Base-by-base conservation (phyloP, 495 filamentous ascomycete genomes). In the Hyphodiscus hymeniophilus region DNA sequence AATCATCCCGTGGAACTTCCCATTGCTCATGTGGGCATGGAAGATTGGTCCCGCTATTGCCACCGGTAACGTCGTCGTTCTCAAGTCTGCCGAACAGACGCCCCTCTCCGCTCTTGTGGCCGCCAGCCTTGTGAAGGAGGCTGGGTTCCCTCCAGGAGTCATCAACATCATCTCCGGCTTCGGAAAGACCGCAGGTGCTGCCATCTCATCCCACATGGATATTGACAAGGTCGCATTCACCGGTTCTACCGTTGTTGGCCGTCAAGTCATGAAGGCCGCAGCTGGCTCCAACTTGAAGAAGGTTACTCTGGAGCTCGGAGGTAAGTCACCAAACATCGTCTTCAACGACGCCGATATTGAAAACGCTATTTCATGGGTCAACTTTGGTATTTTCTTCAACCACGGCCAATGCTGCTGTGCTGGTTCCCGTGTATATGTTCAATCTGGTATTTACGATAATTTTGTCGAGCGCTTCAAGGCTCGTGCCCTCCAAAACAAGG, bases 1-100 rank as follows among this genome's bases (percentile, higher is more conserved):
- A 70, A 95, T 95, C 59, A 95, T 95, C 63, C 92, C 91, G 57
- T 96, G 91, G 90, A 97, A 96, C 76, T 96, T 97, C 80, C 92
- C 92, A 35, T 65, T 96, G 36, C 81, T 95, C 56, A 98, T 97
- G 92, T 89, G 88, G 75, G 71, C 88, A 39, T 97, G 92, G 92
- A 98, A 98, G 80, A 87, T 97, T 57, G 92, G 87, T 50, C 92
- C 92, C 23, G 91, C 92, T 50, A 68, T 98, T 59, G 86, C 87
- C 43, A 81, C 82, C 21, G 92, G 92, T 60, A 96, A 96, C 79
- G 82, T 78, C 22, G 70, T 98, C 48, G 77, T 98, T 57, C 65
- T 98, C 43, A 98, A 98, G 83, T 83, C 88, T 31, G 90, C 92
- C 50, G 92, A 98, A 70, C 90, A 97, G 74, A 98, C 92, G 12